Conservation (phyloP, 2,329 filamentous ascomycete genomes). For the Oidium heveae region DNA sequence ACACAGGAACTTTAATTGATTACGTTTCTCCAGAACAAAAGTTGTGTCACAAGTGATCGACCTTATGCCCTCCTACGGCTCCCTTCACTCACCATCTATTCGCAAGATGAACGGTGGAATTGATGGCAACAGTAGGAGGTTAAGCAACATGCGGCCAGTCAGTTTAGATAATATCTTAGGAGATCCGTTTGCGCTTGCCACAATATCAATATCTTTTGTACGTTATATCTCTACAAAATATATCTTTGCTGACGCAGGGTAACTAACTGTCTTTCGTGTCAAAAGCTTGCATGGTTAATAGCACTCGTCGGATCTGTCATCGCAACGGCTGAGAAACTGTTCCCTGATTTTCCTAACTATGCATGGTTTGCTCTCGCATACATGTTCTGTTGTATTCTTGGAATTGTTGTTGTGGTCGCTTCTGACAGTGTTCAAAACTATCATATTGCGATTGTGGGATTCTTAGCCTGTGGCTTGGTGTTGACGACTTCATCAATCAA, state of each 20-base stretch:
- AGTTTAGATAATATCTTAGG: slow-evolving; percentile 75
- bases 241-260: background rate
- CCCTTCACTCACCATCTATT: slow-evolving; percentile 46
- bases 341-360: slow-evolving; percentile 47
- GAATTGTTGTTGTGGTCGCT: slow-evolving; percentile 59
- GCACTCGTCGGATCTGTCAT: slow-evolving; percentile 71
- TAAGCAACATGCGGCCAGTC: slow-evolving; percentile 29
- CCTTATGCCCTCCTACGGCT: slow-evolving; percentile 48
- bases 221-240: slow-evolving; percentile 14
- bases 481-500: slow-evolving; percentile 73
- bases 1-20: too few species aligned
- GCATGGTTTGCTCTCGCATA: slow-evolving; percentile 83
- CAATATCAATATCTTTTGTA: slow-evolving; percentile 76
- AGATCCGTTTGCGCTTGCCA: slow-evolving; percentile 87
- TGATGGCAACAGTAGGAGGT: slow-evolving; percentile 25
- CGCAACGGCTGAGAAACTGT: slow-evolving; percentile 26
- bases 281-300: slow-evolving; percentile 82
- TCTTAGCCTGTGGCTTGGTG: slow-evolving; percentile 59
- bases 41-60: too few species aligned
- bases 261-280: background rate
- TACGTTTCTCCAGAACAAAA: too few species aligned
- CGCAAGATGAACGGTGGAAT: slow-evolving; percentile 56
- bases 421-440: slow-evolving; percentile 71
- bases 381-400: slow-evolving; percentile 59
- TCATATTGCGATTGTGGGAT: slow-evolving; percentile 75